These are phyloP conservation scores for Cinnamomum micranthum DNA, from an alignment of 164 flowering plant species.

Conservation along the genomic window DNA sequence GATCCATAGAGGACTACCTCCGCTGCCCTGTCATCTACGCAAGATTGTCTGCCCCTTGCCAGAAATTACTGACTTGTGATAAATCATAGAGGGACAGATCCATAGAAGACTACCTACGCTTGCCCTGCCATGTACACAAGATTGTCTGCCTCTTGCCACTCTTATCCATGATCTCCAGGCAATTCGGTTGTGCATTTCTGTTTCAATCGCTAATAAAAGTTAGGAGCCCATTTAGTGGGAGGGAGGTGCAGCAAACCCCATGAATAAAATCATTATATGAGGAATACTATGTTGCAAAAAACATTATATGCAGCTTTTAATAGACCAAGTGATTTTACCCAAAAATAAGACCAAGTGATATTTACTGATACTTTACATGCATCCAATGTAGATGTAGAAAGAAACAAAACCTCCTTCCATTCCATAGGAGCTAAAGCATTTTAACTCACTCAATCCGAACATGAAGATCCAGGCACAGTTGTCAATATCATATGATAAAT, in stretches of 20 bases:
- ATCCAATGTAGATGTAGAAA: no score
- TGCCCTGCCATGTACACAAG: conserved; percentile 94
- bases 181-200: conserved; percentile 87
- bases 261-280: not conserved
- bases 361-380: no score
- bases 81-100: conserved; percentile 56
- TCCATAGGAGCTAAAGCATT: no score
- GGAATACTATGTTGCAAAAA: not conserved
- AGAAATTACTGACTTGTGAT: no score
- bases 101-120: conserved; percentile 80
- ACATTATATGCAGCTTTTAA: not conserved
- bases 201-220: conserved; percentile 9
- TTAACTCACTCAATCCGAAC: no score
- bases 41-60: conserved; percentile 27
- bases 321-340: conserved; percentile 55
- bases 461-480: no score
- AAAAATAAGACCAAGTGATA: conserved; percentile 50
- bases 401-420: no score
- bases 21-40: conserved; percentile 94
- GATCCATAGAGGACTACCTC: conserved; percentile 84
- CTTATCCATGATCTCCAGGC: conserved; percentile 95
- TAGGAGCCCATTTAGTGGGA: no score
- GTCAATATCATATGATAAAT: no score
- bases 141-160: conserved; percentile 88
- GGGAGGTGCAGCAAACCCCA: not conserved